Evolutionary conservation across 2,329 filamentous ascomycete genomes (phyloP), one percentile per base, ranked within the genome.

Genomic region (Verticillium nonalfalfae): DNA sequence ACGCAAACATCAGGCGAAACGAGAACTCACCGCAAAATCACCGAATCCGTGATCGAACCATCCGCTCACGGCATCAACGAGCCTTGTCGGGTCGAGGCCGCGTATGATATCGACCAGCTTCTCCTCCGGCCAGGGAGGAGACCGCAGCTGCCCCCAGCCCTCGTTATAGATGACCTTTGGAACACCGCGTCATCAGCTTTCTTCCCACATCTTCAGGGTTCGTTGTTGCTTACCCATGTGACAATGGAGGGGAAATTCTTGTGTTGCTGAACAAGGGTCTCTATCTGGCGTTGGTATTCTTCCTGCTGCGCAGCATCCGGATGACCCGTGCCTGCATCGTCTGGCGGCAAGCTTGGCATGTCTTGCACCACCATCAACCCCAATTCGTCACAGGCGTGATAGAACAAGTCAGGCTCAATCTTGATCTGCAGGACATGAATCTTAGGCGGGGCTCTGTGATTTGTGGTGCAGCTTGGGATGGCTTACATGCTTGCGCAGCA

Each of bases 21-120:
- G 7, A 1, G 15, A 21, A 59, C 69, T 58, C 63, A 75, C 73
- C 39, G 77, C 80, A 64, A 80, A 90, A 68, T 91, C 88, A 0
- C 88, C 88, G 1, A 81, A 86, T 0, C 86, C 86, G 31, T 90
- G 86, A 60, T 91, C 88, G 35, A 79, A 69, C 88, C 89, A 91
- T 0, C 89, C 89, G 0, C 80, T 84, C 0, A 81, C 84, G 1
- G 86, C 76, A 70, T 89, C 79, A 45, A 91, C 76, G 9, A 91
- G 78, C 31, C 89, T 76, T 0, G 85, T 87, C 0, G 87, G 83
- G 66, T 91, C 89, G 2, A 89, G 72, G 1, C 75, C 66, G 55
- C 78, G 79, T 2, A 90, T 79, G 0, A 80, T 70, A 1, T 82
- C 76, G 0, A 85, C 84, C 13, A 91, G 74, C 4, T 70, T 74